A percentile compares a stretch with the other conserved stretches of the same genome.
These are phyloP conservation scores for Stachybotrys chartarum DNA, from an alignment of 2,329 filamentous ascomycete species.

Conservation along the genomic window DNA sequence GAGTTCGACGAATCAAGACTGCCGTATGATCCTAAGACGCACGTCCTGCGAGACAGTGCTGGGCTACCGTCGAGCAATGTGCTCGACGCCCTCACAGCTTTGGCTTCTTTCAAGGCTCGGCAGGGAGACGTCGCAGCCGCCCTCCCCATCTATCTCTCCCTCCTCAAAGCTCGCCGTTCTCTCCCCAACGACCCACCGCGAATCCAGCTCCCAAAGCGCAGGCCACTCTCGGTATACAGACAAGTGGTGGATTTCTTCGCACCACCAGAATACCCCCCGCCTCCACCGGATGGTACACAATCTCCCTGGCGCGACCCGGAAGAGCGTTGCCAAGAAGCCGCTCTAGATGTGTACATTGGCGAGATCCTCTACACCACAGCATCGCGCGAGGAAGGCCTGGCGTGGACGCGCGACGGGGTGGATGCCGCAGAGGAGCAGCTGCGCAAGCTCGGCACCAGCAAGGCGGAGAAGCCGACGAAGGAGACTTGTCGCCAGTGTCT, in stretches of 20 bases:
- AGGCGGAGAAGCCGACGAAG: conserved; percentile 18
- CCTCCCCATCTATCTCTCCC: conserved; percentile 77
- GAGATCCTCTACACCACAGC: conserved; percentile 76
- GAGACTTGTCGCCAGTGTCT: conserved; percentile 72
- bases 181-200: conserved; percentile 32
- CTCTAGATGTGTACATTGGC: conserved; percentile 81
- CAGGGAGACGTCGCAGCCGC: conserved; percentile 59
- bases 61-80: conserved; percentile 63
- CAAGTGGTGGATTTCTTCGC: conserved; percentile 16
- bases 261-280: conserved; percentile 60
- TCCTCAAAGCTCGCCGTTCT: conserved; percentile 70
- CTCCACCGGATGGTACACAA: conserved; percentile 62
- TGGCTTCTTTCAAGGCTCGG: conserved; percentile 72
- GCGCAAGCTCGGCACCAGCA: conserved; percentile 29
- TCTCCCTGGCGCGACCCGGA: conserved; percentile 56
- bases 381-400: conserved; percentile 61
- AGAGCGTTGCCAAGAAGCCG: conserved; percentile 77
- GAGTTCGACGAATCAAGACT: conserved; percentile 23
- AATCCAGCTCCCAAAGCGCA: conserved; percentile 4
- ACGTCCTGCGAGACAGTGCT: conserved; percentile 54
- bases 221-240: conserved; percentile 8
- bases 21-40: conserved; percentile 53
- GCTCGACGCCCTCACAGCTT: conserved; percentile 64
- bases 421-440: conserved; percentile 68
- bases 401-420: conserved; percentile 86